Conservation (phyloP, 257 asterid genomes). For the Solanum verrucosum region DNA sequence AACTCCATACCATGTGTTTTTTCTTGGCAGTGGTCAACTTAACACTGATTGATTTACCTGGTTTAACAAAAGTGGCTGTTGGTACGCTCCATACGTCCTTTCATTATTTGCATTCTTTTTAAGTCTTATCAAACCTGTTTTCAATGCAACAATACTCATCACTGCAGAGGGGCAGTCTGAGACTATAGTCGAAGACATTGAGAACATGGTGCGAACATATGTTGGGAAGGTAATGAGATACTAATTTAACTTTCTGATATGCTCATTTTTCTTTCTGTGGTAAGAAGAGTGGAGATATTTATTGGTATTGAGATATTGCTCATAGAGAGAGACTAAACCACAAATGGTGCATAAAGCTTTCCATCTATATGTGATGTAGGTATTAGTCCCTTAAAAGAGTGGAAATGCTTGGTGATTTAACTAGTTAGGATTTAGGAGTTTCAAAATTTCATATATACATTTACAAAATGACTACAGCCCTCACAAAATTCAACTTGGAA, state of each 20-base stretch:
- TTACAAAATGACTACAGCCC: not conserved
- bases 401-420: not conserved
- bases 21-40: conserved; percentile 76
- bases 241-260: not conserved
- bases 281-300: not conserved
- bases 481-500: not conserved
- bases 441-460: not conserved
- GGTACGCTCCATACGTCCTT: conserved; percentile 39
- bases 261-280: not conserved
- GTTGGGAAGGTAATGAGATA: conserved; percentile 66
- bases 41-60: conserved; percentile 95
- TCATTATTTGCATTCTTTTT: not conserved
- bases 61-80: conserved; percentile 89
- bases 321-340: not conserved
- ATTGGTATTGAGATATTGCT: not conserved
- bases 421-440: not conserved
- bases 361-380: not conserved
- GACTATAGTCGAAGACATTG: conserved; percentile 80
- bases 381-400: not conserved
- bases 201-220: conserved; percentile 80
- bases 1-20: not conserved
- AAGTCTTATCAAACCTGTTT: not conserved
- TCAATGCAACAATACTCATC: not conserved
- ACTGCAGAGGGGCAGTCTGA: conserved; percentile 93
- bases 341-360: not conserved